Evolutionary conservation across 2,329 filamentous ascomycete species (phyloP), one percentile per base, ranked within the genome.

Genomic region (Microsporum ferrugineum): DNA sequence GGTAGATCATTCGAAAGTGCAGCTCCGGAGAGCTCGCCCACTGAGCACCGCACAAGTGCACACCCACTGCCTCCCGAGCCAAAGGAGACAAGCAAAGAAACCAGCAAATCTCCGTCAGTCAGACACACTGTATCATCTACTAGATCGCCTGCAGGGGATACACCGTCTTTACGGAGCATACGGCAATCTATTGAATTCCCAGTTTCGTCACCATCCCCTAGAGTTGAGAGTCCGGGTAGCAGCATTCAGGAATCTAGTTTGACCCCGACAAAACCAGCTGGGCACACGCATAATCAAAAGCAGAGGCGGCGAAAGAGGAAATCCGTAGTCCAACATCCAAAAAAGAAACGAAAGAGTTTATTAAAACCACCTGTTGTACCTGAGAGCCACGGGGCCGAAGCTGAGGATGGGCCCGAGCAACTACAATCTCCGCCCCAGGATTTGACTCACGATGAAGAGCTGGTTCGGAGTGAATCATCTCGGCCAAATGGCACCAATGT

Each of bases 271-370:
- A 34, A 39, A 2, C 27, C 36, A 12, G 12, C 29, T 33, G 23
- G 10, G 2, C 23, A 17, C 10, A 4, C 14, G 23, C 33, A 57
- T 6, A 41, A 36, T 12, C 27, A 17, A 43, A 47, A 36, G 45
- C 60, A 57, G 53, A 47, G 36, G 43, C 31, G 62, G 41, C 61
- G 60, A 31, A 66, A 64, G 60, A 47, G 61, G 17, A 64, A 66
- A 49, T 63, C 63, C 3, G 62, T 65, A 27, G 58, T 60, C 38
- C 51, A 59, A 27, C 58, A 47, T 12, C 60, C 57, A 1, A 63
- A 62, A 27, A 62, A 60, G 59, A 56, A 57, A 56, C 55, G 17
- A 57, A 64, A 61, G 58, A 56, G 57, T 53, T 7, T n/a, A 43
- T 58, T 47, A 14, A 59, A 39, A 29, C n/a, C 47, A 14, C 41